Percentiles rank a stretch among this genome's conserved stretches.
These are phyloP conservation scores for Aspergillus vadensis DNA, from an alignment of 2,329 filamentous ascomycete species.

Conservation along the genomic window DNA sequence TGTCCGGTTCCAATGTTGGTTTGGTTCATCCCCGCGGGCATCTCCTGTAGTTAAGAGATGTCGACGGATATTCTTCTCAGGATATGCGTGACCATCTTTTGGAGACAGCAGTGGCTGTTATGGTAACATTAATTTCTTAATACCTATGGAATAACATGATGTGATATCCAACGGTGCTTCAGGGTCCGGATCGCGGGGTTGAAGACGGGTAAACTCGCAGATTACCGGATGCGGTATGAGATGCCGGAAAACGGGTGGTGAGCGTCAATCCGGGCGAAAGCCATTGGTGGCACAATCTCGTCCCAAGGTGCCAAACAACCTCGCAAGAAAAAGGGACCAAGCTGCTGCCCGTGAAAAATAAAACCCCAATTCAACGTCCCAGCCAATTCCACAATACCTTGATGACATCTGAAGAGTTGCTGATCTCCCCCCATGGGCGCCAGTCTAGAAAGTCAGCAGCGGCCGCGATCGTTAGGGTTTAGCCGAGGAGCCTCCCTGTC, in stretches of 20 bases:
- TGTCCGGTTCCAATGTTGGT: neutral
- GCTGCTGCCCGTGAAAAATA: neutral
- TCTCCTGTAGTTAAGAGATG: neutral
- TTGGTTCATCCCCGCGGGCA: too few relatives aligned
- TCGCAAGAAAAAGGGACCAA: neutral
- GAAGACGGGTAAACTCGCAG: neutral
- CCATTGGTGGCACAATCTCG: neutral
- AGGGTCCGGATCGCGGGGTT: neutral
- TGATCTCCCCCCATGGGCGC: too few relatives aligned
- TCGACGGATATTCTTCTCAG: too few relatives aligned
- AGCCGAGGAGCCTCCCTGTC: constrained; percentile 40
- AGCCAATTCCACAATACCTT: too few relatives aligned
- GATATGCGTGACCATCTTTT: too few relatives aligned
- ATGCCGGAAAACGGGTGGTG: constrained; percentile 9
- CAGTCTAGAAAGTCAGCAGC: constrained; percentile 1
- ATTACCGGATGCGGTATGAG: constrained; percentile 22
- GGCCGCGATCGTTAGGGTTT: constrained; percentile 37
- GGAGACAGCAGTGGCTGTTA: too few relatives aligned
- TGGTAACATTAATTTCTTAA: neutral
- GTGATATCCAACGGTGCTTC: neutral
- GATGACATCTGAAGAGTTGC: too few relatives aligned
- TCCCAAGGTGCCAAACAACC: neutral
- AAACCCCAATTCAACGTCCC: neutral
- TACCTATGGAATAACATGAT: neutral
- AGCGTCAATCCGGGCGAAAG: neutral